phyloP scores from a whole-genome alignment of 148 eudicot genomes.

The Silene uniflora region DNA sequence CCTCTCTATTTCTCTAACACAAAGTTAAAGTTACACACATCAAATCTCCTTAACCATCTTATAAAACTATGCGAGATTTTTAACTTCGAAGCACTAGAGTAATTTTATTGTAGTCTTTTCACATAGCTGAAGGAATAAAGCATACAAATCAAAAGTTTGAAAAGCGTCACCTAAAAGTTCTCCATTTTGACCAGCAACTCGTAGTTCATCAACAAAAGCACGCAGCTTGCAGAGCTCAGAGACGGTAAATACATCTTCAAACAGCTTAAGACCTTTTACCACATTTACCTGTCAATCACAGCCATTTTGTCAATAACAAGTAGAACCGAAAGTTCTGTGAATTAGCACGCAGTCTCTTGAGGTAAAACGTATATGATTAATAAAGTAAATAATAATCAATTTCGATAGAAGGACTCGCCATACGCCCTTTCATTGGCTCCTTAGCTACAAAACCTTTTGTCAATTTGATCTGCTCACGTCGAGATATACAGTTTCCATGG shows the following conservation, averaged over 20 bases:
- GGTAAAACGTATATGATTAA: background rate
- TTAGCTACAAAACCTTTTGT: slow-evolving; percentile 93
- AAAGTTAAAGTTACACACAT: too few relatives aligned
- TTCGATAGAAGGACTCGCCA: slow-evolving; percentile 58
- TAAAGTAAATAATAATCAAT: background rate
- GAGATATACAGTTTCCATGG: slow-evolving; percentile 69
- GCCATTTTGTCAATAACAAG: background rate
- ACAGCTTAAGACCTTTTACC: slow-evolving; percentile 87
- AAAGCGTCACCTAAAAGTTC: slow-evolving; percentile 68
- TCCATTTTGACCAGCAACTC: slow-evolving; percentile 86
- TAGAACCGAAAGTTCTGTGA: background rate
- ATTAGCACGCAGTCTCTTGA: background rate
- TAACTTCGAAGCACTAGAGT: background rate
- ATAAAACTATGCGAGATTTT: too few relatives aligned
- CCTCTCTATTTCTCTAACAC: too few relatives aligned
- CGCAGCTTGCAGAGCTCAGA: slow-evolving; percentile 62
- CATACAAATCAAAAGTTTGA: background rate
- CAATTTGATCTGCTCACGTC: slow-evolving; percentile 71
- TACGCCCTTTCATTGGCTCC: slow-evolving; percentile 95
- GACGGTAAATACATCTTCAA: slow-evolving; percentile 69
- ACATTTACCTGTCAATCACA: slow-evolving; percentile 72
- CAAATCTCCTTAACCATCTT: too few relatives aligned
- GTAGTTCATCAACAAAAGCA: slow-evolving; percentile 62
- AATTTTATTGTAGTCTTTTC: background rate
- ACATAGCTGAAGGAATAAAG: background rate